Conservation (phyloP, 805 yeast species). For the Priceomyces haplophilus region DNA sequence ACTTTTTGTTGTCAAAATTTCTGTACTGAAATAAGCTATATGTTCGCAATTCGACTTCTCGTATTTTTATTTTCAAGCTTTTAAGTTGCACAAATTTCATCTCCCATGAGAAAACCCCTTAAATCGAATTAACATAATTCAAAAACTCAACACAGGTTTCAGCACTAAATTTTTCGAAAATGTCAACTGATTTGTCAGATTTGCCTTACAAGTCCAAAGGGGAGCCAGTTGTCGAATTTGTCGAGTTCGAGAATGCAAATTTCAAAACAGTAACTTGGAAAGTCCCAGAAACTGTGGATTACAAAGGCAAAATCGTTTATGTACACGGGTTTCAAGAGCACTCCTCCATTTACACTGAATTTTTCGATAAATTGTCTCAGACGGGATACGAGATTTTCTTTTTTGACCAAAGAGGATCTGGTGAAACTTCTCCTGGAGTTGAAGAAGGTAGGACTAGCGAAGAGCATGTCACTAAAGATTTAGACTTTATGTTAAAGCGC, state of each 20-base stretch:
- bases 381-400: slow-evolving; percentile 63
- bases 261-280: slow-evolving; percentile 42
- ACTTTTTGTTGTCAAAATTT: too few relatives aligned
- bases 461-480: slow-evolving; percentile 51
- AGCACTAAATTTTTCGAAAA: neutral
- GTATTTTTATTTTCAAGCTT: too few relatives aligned
- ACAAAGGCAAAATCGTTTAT: slow-evolving; percentile 54
- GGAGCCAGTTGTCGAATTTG: slow-evolving; percentile 25
- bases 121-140: too few relatives aligned
- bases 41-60: too few relatives aligned
- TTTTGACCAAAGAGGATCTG: slow-evolving; percentile 77
- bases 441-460: slow-evolving; percentile 58
- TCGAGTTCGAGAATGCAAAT: slow-evolving; percentile 36
- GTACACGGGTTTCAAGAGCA: slow-evolving; percentile 76
- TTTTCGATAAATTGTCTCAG: slow-evolving; percentile 50
- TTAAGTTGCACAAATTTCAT: too few relatives aligned
- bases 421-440: slow-evolving; percentile 56
- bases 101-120: too few relatives aligned
- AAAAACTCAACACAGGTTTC: too few relatives aligned
- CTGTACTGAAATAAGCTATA: too few relatives aligned
- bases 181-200: slow-evolving; percentile 5
- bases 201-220: slow-evolving; percentile 36
- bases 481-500: slow-evolving; percentile 53
- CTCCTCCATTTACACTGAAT: slow-evolving; percentile 45
- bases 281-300: slow-evolving; percentile 29